Percentiles rank a stretch among this genome's conserved stretches.
phyloP scores from a whole-genome alignment of 1,284 basidiomycete species.

The Puccinia polysora region DNA sequence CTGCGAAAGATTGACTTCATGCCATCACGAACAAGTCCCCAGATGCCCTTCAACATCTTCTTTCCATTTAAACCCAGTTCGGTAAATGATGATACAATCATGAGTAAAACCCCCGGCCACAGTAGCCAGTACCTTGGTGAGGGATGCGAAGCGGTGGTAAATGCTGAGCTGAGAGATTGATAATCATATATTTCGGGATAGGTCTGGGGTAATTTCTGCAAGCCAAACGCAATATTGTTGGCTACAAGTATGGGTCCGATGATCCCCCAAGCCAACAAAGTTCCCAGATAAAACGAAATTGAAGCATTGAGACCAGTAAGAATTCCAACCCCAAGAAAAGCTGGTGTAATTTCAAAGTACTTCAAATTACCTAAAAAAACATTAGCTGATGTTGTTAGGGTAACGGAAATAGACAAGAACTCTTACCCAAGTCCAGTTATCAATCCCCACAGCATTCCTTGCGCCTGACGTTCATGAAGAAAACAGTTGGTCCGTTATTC shows the following conservation, averaged over 20 bases:
- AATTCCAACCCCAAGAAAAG: slow-evolving; percentile 67
- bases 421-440: slow-evolving; percentile 41
- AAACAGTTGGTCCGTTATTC: not conserved
- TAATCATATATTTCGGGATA: slow-evolving; percentile 57
- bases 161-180: slow-evolving; percentile 48
- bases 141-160: slow-evolving; percentile 57
- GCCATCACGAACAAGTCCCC: slow-evolving; percentile 47
- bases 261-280: slow-evolving; percentile 64
- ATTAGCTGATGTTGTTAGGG: not conserved
- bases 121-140: slow-evolving; percentile 67
- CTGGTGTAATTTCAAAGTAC: slow-evolving; percentile 59
- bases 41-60: slow-evolving; percentile 50
- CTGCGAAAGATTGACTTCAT: slow-evolving; percentile 45
- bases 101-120: slow-evolving; percentile 63
- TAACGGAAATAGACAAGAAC: not conserved
- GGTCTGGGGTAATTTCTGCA: slow-evolving; percentile 53
- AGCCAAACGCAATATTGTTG: slow-evolving; percentile 55
- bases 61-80: slow-evolving; percentile 52
- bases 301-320: slow-evolving; percentile 64
- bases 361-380: slow-evolving; percentile 40
- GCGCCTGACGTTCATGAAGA: slow-evolving; percentile 15
- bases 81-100: slow-evolving; percentile 53
- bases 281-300: slow-evolving; percentile 63
- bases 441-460: slow-evolving; percentile 25
- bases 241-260: slow-evolving; percentile 62